Base-by-base conservation (phyloP, 495 filamentous ascomycete genomes). In the Parmelia sp. region DNA sequence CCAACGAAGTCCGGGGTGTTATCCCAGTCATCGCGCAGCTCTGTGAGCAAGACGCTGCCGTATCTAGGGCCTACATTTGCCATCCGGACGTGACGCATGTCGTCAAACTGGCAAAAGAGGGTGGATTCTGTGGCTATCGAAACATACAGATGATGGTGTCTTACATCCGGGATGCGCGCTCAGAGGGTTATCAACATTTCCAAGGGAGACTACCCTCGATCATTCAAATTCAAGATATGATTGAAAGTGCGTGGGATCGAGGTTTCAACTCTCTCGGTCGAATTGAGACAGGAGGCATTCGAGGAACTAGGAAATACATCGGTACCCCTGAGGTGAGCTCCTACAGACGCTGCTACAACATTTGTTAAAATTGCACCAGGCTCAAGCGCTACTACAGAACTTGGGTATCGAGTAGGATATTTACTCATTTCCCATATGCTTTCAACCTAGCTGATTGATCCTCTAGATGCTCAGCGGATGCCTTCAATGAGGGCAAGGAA, bases 101-200 rank as follows among this genome's bases (percentile, higher is more conserved):
- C 23, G 88, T 87, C 57, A 96, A 96, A 69, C 79, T 96, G 44
- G 80, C 80, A 14, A 82, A 78, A 42, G 92, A 96, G 74, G 89
- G 92, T 40, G 90, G 91, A 1, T 98, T 97, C 75, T 98, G 94
- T 75, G 94, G 94, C n/a, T 98, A 97, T 70, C 82, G 94, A 14
- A 98, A 96, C 73, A 96, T 97, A 47, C 94, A 98, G 70, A 96
- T 96, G 91, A 71, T 96, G 64, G 77, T 87, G 23, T 92, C 92
- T 4, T 93, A 89, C 72, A 83, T 97, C 40, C 80, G 83, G 57
- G 80, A 80, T 37, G 74, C 84, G 11, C 71, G 78, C 47, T 76
- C 77, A 31, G 75, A 78, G 21, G 90, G 88, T 7, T 73, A 81
- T 66, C 79, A 87, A 31, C 71, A 78, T 19, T 88, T 96, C 60